Evolutionary conservation across 129 eudicot species (phyloP).

Genomic region (Heracleum sosnowskyi): DNA sequence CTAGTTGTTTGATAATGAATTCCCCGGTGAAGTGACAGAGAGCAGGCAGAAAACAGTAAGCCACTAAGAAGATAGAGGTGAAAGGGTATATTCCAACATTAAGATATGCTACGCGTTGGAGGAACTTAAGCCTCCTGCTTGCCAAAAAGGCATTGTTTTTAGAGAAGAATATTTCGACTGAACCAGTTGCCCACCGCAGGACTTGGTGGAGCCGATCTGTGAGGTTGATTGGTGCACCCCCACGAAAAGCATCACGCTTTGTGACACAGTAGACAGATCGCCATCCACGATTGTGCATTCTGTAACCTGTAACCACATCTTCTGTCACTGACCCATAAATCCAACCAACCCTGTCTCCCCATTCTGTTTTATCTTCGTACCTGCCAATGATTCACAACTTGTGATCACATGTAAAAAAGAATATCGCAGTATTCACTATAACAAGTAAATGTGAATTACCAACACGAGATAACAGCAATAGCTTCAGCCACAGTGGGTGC

Average conservation of each 20-base stretch:
- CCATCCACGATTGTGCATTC: conserved; percentile 99
- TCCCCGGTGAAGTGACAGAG: conserved; percentile 66
- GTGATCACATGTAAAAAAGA: neutral
- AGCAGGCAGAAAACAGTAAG: conserved; percentile 79
- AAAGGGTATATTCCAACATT: conserved; percentile 83
- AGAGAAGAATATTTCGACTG: conserved; percentile 83
- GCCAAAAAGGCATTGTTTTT: conserved; percentile 63
- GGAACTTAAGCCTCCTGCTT: conserved; percentile 56
- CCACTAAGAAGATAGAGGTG: conserved; percentile 70
- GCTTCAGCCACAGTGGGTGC: conserved; percentile 95
- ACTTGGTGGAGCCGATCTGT: conserved; percentile 87
- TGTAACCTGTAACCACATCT: conserved; percentile 84
- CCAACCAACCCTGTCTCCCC: conserved; percentile 95
- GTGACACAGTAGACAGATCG: conserved; percentile 79
- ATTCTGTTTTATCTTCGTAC: conserved; percentile 88
- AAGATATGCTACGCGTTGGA: conserved; percentile 64
- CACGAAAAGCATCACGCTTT: conserved; percentile 82
- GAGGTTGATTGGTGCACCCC: conserved; percentile 76
- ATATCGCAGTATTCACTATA: neutral
- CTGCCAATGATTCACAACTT: conserved; percentile 13
- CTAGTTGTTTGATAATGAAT: conserved; percentile 55
- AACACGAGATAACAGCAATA: conserved; percentile 80
- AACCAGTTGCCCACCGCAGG: conserved; percentile 83
- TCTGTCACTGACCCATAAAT: conserved; percentile 86
- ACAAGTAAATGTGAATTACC: conserved; percentile 31